Base-by-base conservation (phyloP, 805 yeast species). In the Cyberlindnera bimundalis region DNA sequence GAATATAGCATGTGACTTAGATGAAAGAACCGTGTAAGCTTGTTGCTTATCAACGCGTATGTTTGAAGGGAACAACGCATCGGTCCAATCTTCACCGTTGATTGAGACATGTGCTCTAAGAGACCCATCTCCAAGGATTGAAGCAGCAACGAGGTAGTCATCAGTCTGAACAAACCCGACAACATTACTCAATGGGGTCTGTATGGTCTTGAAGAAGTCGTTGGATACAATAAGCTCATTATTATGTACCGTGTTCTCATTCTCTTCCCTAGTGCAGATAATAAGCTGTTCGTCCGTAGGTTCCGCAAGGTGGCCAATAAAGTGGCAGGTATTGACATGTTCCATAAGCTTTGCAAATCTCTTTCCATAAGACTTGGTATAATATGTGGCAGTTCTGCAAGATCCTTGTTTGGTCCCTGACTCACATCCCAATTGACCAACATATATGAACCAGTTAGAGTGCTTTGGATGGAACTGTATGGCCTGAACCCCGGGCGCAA, bases 11-110 rank as follows among this genome's bases (percentile, higher is more conserved):
- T 81, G 75, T 0, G 88, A 71, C 20, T 73, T 73, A 1, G 91
- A 78, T 29, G 86, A 88, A 30, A 93, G 66, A 18, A 91, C 73
- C 0, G 96, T 90, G 62, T 86, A 89, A 0, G 88, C 85, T 45
- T 75, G 78, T 48, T 80, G 81, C 26, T 71, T 68, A 31, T 75
- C 75, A 18, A 82, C 78, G 6, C 72, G 64, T 51, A 84, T 67
- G 49, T 71, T 65, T 27, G 76, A 74, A 2, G 99, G 98, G 62
- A 88, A 82, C 43, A 74, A 70, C 0, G 93, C 93, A 43, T 76
- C 83, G 0, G 96, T 87, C 71, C 81, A 93, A 9, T 63, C 68
- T 5, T 55, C 46, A 15, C 98, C 98, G 61, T 91, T 91, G 14
- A 78, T 73, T 1, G 96, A 80, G 1, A 88, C 88, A 50, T 70